Evolutionary conservation across 1,284 basidiomycete genomes (phyloP), one percentile per base, ranked within the genome.

Genomic region (Austropuccinia psidii): DNA sequence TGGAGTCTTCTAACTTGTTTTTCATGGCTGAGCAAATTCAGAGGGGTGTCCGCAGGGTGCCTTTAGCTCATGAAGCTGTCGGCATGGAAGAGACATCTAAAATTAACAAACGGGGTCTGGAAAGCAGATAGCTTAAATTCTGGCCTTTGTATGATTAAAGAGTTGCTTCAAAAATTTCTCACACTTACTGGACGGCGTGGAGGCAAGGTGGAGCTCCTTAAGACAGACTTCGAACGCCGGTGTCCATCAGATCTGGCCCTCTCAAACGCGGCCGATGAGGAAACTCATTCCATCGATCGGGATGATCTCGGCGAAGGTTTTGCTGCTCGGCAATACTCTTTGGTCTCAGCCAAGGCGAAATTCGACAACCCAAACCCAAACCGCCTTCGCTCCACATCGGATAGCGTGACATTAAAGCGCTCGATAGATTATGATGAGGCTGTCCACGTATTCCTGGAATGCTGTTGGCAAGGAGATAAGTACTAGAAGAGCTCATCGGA

Each of bases 381-480:
- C 72, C 72, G n/a, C 72, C 72, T 4, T 47, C 50, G 31, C 54
- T 52, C 72, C 72, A 74, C 61, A 74, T 66, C 17, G 72, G 72
- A 66, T 58, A 74, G 9, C 37, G 62, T 9, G 52, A 55, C 31
- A 57, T 45, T 50, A 74, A 55, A 27, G 37, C 37, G 31, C 21
- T 19, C 19, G 72, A 66, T 11, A 74, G 24, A 21, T 49, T 49
- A 33, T 58, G 66, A 50, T 74, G 72, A 66, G 72, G 61, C 19
- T 43, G 39, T 27, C 55, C 62, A 8, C 37, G n/a, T 54, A 67
- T 52, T 41, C 65, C 65, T 52, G 52, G 47, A 67, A 54, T 7
- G 65, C 49, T 43, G 65, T 52, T 67, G 29, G 35, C 37, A n/a
- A n/a, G n/a, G n/a, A n/a, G n/a, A n/a, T n/a, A n/a, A n/a, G n/a